These are phyloP conservation scores for Phaeosphaeria sp. DNA, from an alignment of 2,329 filamentous ascomycete species.

Conservation along the genomic window DNA sequence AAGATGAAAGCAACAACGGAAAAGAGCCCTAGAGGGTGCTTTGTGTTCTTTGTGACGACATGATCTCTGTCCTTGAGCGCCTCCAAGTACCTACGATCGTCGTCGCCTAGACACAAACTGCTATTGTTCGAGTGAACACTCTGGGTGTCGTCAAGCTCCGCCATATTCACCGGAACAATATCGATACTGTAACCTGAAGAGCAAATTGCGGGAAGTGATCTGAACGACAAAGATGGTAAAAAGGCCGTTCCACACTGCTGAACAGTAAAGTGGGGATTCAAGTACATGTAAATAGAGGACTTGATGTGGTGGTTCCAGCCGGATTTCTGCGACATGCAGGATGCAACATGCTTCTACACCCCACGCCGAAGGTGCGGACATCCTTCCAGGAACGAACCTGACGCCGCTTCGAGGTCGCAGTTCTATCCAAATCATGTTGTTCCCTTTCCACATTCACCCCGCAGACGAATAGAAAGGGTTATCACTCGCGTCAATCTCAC, in stretches of 20 bases:
- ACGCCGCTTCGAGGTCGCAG: not conserved
- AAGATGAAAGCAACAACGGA: conserved; percentile 21
- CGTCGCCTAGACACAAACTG: conserved; percentile 10
- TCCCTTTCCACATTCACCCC: not conserved
- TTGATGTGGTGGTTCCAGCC: not conserved
- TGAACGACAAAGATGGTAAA: not conserved
- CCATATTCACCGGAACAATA: not conserved
- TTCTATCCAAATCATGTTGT: not conserved
- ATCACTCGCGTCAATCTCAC: not conserved
- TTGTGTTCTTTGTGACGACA: conserved; percentile 17
- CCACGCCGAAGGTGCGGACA: not conserved
- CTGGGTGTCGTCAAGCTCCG: not conserved
- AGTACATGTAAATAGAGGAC: not conserved
- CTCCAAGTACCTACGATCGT: conserved; percentile 5
- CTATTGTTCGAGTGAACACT: conserved; percentile 8
- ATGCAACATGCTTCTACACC: not conserved
- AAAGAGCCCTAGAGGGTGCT: conserved; percentile 16
- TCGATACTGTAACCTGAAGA: not conserved
- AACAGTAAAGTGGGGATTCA: not conserved
- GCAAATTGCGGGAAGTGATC: not conserved
- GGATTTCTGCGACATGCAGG: not conserved
- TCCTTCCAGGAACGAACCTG: not conserved
- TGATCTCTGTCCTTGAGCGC: conserved; percentile 10
- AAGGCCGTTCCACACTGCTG: not conserved
- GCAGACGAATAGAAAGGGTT: not conserved